Conservation (phyloP, 2,329 filamentous ascomycete species). For the Exophiala sideris region DNA sequence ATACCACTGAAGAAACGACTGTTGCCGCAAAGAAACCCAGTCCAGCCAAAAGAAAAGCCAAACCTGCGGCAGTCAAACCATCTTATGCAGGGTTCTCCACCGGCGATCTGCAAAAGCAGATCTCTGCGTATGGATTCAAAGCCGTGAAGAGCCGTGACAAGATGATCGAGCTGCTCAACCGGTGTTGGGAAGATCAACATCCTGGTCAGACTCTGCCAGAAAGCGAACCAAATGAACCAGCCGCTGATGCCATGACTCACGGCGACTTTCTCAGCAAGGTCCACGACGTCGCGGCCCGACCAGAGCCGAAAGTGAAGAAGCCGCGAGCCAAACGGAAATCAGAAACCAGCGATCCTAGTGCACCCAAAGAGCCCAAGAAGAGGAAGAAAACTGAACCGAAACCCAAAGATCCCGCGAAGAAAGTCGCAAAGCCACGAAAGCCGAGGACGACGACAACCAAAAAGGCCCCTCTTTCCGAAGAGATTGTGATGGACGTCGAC, state of each 20-base stretch:
- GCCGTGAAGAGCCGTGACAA: conserved; percentile 63
- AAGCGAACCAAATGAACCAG: conserved; percentile 14
- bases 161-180: conserved; percentile 67
- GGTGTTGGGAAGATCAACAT: conserved; percentile 66
- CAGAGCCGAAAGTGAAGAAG: conserved; percentile 24
- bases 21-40: background rate
- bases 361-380: conserved; percentile 21
- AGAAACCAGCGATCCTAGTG: conserved; percentile 2
- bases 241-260: conserved; percentile 12
- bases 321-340: conserved; percentile 20
- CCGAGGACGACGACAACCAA: conserved; percentile 7
- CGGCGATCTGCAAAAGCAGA: conserved; percentile 58
- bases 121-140: conserved; percentile 69
- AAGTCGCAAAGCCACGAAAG: conserved; percentile 8
- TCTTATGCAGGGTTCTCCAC: conserved; percentile 62
- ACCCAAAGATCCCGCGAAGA: conserved; percentile 1
- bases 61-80: conserved; percentile 41
- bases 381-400: conserved; percentile 18
- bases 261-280: conserved; percentile 27
- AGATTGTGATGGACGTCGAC: conserved; percentile 27
- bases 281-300: conserved; percentile 24
- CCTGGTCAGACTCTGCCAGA: conserved; percentile 3
- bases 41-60: background rate
- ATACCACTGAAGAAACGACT: background rate
- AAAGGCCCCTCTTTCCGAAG: conserved; percentile 2